Conservation (phyloP, 805 yeast species). For the Spathaspora girioi region DNA sequence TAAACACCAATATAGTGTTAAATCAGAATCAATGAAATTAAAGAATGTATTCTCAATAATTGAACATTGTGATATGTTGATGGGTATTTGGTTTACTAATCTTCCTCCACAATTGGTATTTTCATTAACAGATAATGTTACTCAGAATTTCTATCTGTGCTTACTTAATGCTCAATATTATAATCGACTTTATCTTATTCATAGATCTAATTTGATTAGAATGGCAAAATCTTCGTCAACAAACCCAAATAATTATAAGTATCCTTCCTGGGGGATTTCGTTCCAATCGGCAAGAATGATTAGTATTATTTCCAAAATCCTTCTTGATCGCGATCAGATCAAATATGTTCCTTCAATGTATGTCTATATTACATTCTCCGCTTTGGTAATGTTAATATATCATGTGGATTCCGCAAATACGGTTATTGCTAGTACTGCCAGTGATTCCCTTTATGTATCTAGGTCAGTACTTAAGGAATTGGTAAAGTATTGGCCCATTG, state of each 20-base stretch:
- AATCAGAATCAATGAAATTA: constrained; percentile 53
- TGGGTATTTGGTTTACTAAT: constrained; percentile 73
- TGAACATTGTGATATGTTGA: constrained; percentile 69
- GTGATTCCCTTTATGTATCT: constrained; percentile 37
- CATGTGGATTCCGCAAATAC: constrained; percentile 50
- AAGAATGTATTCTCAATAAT: constrained; percentile 42
- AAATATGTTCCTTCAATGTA: constrained; percentile 54
- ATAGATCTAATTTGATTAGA: constrained; percentile 61
- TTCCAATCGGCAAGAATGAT: constrained; percentile 80
- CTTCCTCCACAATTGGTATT: constrained; percentile 63
- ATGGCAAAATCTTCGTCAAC: constrained; percentile 42
- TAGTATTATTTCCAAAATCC: constrained; percentile 55
- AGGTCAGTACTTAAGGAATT: constrained; percentile 36
- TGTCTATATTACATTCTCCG: constrained; percentile 57
- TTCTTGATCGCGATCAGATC: constrained; percentile 48
- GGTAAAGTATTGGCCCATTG: constrained; percentile 37
- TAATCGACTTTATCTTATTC: constrained; percentile 66
- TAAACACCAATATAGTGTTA: constrained; percentile 67
- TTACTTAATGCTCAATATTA: constrained; percentile 67
- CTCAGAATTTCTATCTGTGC: constrained; percentile 56
- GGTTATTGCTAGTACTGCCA: constrained; percentile 39
- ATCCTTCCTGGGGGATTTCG: constrained; percentile 78
- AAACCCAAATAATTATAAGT: constrained; percentile 42
- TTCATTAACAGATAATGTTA: constrained; percentile 49
- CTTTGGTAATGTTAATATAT: constrained; percentile 68